Conservation (phyloP, 371 early-diverging fungal genomes). For the Choanephora cucurbitarum region DNA sequence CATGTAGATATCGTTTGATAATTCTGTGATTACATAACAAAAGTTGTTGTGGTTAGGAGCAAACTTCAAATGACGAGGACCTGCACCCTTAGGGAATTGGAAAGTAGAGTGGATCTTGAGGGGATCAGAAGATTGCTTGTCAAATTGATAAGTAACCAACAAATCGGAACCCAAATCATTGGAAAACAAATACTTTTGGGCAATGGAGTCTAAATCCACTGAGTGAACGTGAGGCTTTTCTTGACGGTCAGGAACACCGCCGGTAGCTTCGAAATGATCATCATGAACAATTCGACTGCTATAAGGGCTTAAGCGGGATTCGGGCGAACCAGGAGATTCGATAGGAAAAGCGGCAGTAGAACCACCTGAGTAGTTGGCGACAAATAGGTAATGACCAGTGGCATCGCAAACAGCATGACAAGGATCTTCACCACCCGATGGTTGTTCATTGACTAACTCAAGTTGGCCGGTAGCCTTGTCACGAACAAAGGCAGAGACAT, state of each 20-base stretch:
- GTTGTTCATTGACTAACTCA: conserved; percentile 23
- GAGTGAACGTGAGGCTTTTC: conserved; percentile 48
- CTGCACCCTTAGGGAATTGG: conserved; percentile 40
- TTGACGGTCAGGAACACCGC: conserved; percentile 41
- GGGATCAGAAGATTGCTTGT: conserved; percentile 11
- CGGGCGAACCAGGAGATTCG: conserved; percentile 4
- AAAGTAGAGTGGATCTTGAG: conserved; percentile 19
- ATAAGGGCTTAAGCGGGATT: conserved; percentile 7
- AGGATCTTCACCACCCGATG: conserved; percentile 38
- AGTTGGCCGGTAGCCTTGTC: conserved; percentile 26
- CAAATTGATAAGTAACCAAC: conserved; percentile 29
- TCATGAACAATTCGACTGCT: conserved; percentile 10
- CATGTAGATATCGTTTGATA: conserved; percentile 38
- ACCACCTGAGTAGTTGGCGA: conserved; percentile 47
- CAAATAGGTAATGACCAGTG: conserved; percentile 23
- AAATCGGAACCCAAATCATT: conserved; percentile 39
- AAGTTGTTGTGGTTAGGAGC: conserved; percentile 30
- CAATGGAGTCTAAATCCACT: conserved; percentile 36
- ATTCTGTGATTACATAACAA: conserved; percentile 41
- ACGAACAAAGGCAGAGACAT: conserved; percentile 32
- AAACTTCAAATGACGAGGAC: conserved; percentile 48
- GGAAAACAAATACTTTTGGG: conserved; percentile 23
- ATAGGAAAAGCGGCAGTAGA: conserved; percentile 30
- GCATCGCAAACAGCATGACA: conserved; percentile 32
- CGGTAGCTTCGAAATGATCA: conserved; percentile 14